Conservation (phyloP, 108 stramenopile genomes). For the Pelagomonas calceolata region DNA sequence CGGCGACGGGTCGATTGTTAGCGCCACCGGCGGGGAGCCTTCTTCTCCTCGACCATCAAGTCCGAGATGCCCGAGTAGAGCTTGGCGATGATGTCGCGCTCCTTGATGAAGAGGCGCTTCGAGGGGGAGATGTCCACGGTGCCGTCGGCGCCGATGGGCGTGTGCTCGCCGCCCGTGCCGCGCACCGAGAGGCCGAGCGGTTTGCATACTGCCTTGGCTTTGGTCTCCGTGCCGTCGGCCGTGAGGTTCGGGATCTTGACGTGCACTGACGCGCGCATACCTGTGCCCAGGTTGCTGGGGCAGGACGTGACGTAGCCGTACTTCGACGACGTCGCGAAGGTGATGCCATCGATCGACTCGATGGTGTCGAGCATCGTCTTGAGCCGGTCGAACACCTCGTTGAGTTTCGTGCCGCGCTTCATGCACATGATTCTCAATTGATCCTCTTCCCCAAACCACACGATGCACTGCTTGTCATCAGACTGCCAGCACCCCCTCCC, state of each 20-base stretch:
- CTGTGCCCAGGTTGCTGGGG: conserved; percentile 65
- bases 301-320: conserved; percentile 58
- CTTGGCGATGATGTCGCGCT: conserved; percentile 42
- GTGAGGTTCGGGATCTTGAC: conserved; percentile 61
- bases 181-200: conserved; percentile 52
- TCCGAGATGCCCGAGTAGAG: conserved; percentile 42
- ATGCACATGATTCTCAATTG: conserved; percentile 58
- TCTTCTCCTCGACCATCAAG: conserved; percentile 39
- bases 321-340: conserved; percentile 37
- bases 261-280: conserved; percentile 59
- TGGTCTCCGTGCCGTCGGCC: conserved; percentile 42
- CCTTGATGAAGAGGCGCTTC: conserved; percentile 47
- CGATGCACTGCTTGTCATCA: conserved; percentile 43
- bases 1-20: too few species aligned
- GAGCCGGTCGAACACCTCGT: conserved; percentile 45
- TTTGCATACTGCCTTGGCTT: conserved; percentile 50
- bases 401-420: conserved; percentile 44
- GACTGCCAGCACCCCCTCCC: conserved; percentile 54
- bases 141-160: conserved; percentile 50
- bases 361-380: conserved; percentile 37
- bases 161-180: conserved; percentile 57
- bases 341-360: conserved; percentile 38
- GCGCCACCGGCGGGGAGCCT: too few species aligned
- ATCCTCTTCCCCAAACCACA: conserved; percentile 60
- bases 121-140: conserved; percentile 55